Conservation (phyloP, 257 asterid species). For the Haberlea rhodopensis region DNA sequence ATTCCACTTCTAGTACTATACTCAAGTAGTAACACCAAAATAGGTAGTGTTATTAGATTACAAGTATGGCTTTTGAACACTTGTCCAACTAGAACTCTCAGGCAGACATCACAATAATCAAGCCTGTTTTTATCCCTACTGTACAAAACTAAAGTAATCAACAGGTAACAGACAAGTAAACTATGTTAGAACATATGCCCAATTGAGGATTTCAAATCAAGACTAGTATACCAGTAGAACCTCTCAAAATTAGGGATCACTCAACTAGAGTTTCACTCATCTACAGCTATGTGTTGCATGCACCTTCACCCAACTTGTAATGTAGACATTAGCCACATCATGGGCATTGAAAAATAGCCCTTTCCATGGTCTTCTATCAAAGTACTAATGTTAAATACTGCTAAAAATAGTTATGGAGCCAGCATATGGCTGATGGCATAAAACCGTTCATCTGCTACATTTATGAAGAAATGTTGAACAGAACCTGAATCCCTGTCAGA, state of each 20-base stretch:
- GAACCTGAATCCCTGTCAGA: conserved; percentile 84
- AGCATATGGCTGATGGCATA: neutral
- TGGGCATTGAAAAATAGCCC: neutral
- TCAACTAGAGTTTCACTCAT: neutral
- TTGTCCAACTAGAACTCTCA: conserved; percentile 21
- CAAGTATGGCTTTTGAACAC: conserved; percentile 1
- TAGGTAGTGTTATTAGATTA: neutral
- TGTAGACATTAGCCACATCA: neutral
- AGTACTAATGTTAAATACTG: neutral
- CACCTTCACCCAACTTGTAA: neutral
- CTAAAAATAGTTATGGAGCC: neutral
- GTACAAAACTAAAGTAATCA: too few relatives aligned
- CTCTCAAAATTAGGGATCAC: neutral
- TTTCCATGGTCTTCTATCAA: neutral
- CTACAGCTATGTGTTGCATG: neutral
- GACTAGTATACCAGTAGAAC: neutral
- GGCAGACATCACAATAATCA: conserved; percentile 1
- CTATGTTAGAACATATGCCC: neutral
- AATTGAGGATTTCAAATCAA: neutral
- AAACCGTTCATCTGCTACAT: neutral
- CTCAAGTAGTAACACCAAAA: neutral
- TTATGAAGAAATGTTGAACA: conserved; percentile 19
- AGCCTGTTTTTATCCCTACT: neutral
- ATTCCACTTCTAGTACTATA: neutral
- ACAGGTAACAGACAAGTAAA: neutral